Evolutionary conservation across 1,139 yeast species (phyloP), one percentile per base, ranked within the genome.

Genomic region (Debaryomyces fabryi): DNA sequence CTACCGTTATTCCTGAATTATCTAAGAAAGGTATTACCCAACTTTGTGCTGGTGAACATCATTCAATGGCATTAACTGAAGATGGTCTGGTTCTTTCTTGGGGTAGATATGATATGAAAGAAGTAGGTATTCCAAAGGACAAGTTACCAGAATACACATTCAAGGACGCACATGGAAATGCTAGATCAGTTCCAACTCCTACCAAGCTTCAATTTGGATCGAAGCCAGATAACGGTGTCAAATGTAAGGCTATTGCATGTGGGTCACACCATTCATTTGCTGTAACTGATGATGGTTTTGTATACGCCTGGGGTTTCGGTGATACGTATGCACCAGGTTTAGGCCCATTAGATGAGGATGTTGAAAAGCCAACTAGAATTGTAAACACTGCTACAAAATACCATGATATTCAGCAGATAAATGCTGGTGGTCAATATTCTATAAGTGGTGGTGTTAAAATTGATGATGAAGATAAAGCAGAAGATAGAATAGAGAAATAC

Each of bases 261-360:
- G 99, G 99, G 0, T 86, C 96, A 0, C 98, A 93, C 60, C 99
- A 93, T 65, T 87, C 96, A 0, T 71, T 93, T 52, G 97, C 97
- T 1, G 79, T 92, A 4, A 83, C 95, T 7, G 81, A 76, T 32
- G 92, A 89, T 57, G 99, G 99, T 5, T 72, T 88, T 49, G 88
- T 85, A 0, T 93, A 85, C 72, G 82, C 97, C 1, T 93, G 99
- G 99, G 99, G 99, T 1, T 93, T 92, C 64, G 97, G 95, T 42
- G 98, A 92, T 56, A 91, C 97, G 0, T 93, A 89, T 65, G 99
- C 96, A 20, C 85, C 93, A 30, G 99, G 99, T 4, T 83, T 91
- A 51, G 99, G 99, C 8, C 93, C 92, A 7, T 78, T 86, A 30
- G 96, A 89, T 41, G 97, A 88, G 43, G 98, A 92, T 64, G 85